phyloP scores from a whole-genome alignment of 2,329 filamentous ascomycete species.

The Colletotrichum endophyticum region DNA sequence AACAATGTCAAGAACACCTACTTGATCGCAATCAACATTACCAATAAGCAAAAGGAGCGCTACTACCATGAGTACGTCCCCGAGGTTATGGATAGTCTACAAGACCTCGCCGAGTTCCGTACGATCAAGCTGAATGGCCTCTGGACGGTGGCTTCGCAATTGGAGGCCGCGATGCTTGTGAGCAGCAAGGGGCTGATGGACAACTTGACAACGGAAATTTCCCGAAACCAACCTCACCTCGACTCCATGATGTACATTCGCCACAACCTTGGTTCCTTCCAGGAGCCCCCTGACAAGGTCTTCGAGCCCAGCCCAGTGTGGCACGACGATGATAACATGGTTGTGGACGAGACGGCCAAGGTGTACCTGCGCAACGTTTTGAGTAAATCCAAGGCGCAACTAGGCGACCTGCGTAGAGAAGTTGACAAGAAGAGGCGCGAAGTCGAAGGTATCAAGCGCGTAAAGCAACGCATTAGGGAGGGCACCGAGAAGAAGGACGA shows the following conservation, averaged over 20 bases:
- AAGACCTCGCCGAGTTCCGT: conserved; percentile 91
- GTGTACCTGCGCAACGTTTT: conserved; percentile 91
- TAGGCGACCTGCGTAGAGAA: conserved; percentile 81
- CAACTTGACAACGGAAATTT: conserved; percentile 79
- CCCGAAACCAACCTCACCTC: conserved; percentile 83
- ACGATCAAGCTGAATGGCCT: conserved; percentile 83
- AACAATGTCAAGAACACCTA: conserved; percentile 99
- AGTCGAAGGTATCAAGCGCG: conserved; percentile 76
- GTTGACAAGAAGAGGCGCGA: conserved; percentile 87
- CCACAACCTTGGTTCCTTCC: conserved; percentile 84
- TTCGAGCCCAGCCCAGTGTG: conserved; percentile 97
- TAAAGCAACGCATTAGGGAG: conserved; percentile 78
- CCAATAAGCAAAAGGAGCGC: conserved; percentile 95
- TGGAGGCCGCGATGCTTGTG: conserved; percentile 81
- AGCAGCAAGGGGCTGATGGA: conserved; percentile 75
- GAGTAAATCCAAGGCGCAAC: conserved; percentile 84
- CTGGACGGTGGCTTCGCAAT: conserved; percentile 79
- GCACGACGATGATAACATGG: conserved; percentile 90
- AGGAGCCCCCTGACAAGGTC: conserved; percentile 81
- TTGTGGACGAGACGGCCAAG: conserved; percentile 85
- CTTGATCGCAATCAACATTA: conserved; percentile 92
- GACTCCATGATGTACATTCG: conserved; percentile 98
- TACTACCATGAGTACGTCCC: conserved; percentile 98
- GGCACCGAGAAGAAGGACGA: conserved; percentile 90
- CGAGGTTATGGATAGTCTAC: conserved; percentile 89